Conservation (phyloP, 2,329 filamentous ascomycete genomes). For the Pestalotiopsis sp. region DNA sequence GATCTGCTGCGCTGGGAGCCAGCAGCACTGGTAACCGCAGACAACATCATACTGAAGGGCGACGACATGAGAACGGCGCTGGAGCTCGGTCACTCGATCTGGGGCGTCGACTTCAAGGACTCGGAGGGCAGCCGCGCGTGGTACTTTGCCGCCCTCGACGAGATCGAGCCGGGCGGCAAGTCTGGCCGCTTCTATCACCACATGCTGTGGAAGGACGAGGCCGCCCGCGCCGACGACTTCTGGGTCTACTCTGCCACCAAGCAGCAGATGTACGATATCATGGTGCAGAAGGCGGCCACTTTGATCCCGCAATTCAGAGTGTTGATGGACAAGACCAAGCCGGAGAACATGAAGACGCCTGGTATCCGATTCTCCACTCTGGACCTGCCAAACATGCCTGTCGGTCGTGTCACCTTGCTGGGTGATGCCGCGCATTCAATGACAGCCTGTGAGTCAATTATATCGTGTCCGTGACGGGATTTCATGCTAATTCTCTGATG, state of each 20-base stretch:
- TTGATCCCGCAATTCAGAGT: constrained; percentile 21
- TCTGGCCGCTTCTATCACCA: constrained; percentile 29
- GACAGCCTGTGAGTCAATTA: constrained; percentile 39
- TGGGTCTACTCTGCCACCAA: constrained; percentile 65
- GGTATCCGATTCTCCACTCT: constrained; percentile 12
- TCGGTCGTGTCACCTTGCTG: constrained; percentile 38
- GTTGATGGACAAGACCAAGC: constrained; percentile 17
- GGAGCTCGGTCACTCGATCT: constrained; percentile 25
- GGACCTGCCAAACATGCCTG: constrained; percentile 21
- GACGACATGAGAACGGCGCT: constrained; percentile 26
- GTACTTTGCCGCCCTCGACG: constrained; percentile 27
- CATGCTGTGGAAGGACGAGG: constrained; percentile 20
- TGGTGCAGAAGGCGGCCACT: constrained; percentile 12
- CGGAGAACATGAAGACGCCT: constrained; percentile 9
- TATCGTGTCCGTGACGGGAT: neutral
- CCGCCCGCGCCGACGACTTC: constrained; percentile 58
- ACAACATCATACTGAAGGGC: constrained; percentile 21
- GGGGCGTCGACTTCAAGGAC: neutral
- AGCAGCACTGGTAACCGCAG: constrained; percentile 18
- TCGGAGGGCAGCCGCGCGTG: neutral
- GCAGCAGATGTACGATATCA: constrained; percentile 53
- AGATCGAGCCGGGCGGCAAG: constrained; percentile 17
- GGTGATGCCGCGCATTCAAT: constrained; percentile 51
- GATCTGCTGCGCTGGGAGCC: neutral
- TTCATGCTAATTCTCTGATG: neutral